Percentiles rank a stretch among this genome's conserved stretches.
Evolutionary conservation across 345 rosid species (phyloP).

Genomic region (Brassica carinata): DNA sequence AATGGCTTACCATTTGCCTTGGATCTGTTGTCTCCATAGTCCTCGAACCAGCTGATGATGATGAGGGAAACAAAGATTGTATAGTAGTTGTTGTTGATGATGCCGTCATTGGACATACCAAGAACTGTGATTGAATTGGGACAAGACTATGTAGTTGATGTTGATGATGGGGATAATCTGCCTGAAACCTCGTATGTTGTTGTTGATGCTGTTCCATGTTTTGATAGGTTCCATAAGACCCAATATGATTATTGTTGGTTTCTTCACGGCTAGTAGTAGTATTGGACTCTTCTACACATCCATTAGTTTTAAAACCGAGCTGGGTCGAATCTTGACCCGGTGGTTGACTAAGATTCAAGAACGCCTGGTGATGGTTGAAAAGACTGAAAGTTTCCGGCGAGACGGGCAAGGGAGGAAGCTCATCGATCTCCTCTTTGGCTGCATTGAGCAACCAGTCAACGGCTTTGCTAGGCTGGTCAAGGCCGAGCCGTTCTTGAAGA

Average conservation of each 20-base stretch:
- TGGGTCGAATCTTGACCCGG: constrained; percentile 46
- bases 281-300: constrained; percentile 30
- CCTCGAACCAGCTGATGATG: constrained; percentile 24
- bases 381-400: constrained; percentile 46
- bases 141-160: constrained; percentile 43
- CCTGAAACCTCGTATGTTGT: constrained; percentile 26
- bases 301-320: constrained; percentile 44
- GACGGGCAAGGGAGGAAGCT: constrained; percentile 75
- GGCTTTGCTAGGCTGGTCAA: constrained; percentile 82
- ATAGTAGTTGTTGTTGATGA: constrained; percentile 32
- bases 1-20: constrained; percentile 50
- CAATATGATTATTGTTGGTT: constrained; percentile 38
- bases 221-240: constrained; percentile 35
- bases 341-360: constrained; percentile 33
- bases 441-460: constrained; percentile 78
- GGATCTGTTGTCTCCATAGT: constrained; percentile 41
- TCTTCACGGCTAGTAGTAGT: constrained; percentile 43
- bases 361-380: constrained; percentile 33
- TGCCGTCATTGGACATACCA: constrained; percentile 47
- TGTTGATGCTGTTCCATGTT: constrained; percentile 48
- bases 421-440: constrained; percentile 73
- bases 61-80: constrained; percentile 48
- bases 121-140: constrained; percentile 56
- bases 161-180: constrained; percentile 27
- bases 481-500: constrained; percentile 82